Conservation (phyloP, 1,139 yeast species). For the Pneumocystis murina region DNA sequence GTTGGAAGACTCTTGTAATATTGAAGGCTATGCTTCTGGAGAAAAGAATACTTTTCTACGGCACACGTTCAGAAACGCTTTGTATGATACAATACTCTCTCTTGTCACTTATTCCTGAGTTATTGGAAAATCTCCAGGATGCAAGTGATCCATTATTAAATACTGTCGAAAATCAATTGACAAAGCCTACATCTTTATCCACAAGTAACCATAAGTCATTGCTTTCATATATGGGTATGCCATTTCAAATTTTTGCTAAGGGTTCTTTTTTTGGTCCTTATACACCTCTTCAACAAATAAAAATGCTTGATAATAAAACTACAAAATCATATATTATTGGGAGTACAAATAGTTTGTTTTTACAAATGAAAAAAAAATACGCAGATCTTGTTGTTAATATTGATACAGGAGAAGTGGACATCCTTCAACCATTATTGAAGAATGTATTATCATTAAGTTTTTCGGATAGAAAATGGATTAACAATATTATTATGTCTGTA, state of each 20-base stretch:
- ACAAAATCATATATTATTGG: slow-evolving; percentile 66
- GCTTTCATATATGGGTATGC: slow-evolving; percentile 70
- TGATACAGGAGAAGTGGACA: slow-evolving; percentile 37
- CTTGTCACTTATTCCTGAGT: slow-evolving; percentile 26
- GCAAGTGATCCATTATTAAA: slow-evolving; percentile 68
- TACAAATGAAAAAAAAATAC: slow-evolving; percentile 45
- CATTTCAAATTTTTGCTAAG: slow-evolving; percentile 71
- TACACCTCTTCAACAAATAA: slow-evolving; percentile 78
- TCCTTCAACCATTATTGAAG: slow-evolving; percentile 30
- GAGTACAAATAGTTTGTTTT: slow-evolving; percentile 66
- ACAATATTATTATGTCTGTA: slow-evolving; percentile 29
- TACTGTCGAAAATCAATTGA: slow-evolving; percentile 37
- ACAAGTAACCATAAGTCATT: slow-evolving; percentile 68
- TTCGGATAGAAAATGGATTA: slow-evolving; percentile 64
- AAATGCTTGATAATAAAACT: slow-evolving; percentile 45
- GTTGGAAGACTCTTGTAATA: slow-evolving; percentile 46
- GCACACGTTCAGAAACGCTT: slow-evolving; percentile 67
- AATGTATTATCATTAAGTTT: slow-evolving; percentile 38
- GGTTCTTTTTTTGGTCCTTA: slow-evolving; percentile 83
- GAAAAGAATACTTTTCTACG: slow-evolving; percentile 42
- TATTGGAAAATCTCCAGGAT: slow-evolving; percentile 56
- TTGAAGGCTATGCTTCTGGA: slow-evolving; percentile 69
- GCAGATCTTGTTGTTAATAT: slow-evolving; percentile 45
- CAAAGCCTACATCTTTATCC: slow-evolving; percentile 54
- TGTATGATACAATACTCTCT: slow-evolving; percentile 53